Percentiles rank a stretch among this genome's conserved stretches.
phyloP scores from a whole-genome alignment of 768 basidiomycete species.

The Rubroboletus satanas region DNA sequence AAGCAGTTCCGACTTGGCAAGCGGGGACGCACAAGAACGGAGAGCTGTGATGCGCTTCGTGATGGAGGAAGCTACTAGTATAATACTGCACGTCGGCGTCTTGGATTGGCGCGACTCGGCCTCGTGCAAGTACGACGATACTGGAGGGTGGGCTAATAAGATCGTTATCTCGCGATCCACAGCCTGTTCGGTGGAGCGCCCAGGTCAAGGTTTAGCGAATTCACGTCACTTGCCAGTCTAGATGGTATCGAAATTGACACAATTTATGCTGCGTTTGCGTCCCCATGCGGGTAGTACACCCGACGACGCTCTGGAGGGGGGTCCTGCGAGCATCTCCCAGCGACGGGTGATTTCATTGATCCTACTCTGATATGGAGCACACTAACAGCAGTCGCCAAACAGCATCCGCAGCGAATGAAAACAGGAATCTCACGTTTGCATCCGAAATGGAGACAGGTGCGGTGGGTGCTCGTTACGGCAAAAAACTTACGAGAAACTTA shows the following conservation, averaged over 20 bases:
- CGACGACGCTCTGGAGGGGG: too few species aligned
- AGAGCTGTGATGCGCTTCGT: slow-evolving; percentile 19
- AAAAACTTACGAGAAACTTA: slow-evolving; percentile 21
- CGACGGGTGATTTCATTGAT: slow-evolving; percentile 29
- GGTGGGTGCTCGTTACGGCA: slow-evolving; percentile 30
- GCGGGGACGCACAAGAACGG: slow-evolving; percentile 14
- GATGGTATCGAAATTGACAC: slow-evolving; percentile 5
- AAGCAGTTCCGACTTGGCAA: slow-evolving; percentile 14
- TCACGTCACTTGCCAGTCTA: slow-evolving; percentile 27
- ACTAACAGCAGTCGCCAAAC: slow-evolving; percentile 1
- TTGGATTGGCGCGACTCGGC: slow-evolving; percentile 22
- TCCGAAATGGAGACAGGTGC: slow-evolving; percentile 25
- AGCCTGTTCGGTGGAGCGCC: slow-evolving; percentile 14
- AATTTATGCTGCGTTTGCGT: not conserved
- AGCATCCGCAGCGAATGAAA: slow-evolving; percentile 12
- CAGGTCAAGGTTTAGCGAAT: slow-evolving; percentile 15
- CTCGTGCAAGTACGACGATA: slow-evolving; percentile 12
- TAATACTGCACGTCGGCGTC: slow-evolving; percentile 12
- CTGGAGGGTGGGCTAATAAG: not conserved
- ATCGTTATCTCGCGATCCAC: slow-evolving; percentile 34
- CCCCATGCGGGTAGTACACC: not conserved
- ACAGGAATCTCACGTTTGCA: slow-evolving; percentile 20
- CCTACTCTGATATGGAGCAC: slow-evolving; percentile 16
- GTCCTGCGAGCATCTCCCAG: too few species aligned
- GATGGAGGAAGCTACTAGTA: slow-evolving; percentile 11